Conservation (phyloP, 163 green algal species). For the Chlamydomonas reinhardtii region DNA sequence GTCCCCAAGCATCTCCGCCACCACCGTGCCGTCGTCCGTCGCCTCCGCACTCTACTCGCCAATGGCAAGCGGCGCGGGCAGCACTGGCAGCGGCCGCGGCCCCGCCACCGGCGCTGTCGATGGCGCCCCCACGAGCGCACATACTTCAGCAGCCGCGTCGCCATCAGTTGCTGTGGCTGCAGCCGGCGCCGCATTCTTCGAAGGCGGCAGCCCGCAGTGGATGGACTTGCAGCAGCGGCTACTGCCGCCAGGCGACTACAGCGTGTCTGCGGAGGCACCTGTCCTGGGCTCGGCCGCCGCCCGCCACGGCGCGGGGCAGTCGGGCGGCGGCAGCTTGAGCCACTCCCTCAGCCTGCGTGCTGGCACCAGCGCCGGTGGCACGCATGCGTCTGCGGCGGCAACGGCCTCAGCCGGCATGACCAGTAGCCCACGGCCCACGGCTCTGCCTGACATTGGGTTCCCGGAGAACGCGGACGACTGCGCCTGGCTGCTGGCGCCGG, state of each 20-base stretch:
- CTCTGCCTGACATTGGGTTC: no score
- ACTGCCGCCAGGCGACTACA: background rate
- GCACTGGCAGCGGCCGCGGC: background rate
- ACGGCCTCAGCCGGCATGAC: no score
- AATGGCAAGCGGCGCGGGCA: background rate
- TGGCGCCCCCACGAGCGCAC: no score
- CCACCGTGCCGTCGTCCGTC: background rate
- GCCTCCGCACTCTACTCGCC: background rate
- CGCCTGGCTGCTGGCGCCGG: no score
- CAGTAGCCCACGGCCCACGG: no score
- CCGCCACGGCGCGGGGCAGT: no score
- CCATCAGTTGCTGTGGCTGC: background rate
- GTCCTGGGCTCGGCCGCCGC: background rate
- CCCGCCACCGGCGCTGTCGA: background rate
- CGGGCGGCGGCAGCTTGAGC: background rate
- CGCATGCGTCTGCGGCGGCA: background rate
- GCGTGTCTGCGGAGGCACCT: background rate
- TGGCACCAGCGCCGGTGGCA: background rate
- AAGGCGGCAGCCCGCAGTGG: no score
- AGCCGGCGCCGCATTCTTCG: no score
- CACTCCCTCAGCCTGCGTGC: no score
- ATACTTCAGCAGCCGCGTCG: background rate
- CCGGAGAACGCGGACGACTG: no score
- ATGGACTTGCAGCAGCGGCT: background rate
- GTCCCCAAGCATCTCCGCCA: background rate